Evolutionary conservation across 2,329 filamentous ascomycete species (phyloP).

Genomic region (Atkinsonella texensis): DNA sequence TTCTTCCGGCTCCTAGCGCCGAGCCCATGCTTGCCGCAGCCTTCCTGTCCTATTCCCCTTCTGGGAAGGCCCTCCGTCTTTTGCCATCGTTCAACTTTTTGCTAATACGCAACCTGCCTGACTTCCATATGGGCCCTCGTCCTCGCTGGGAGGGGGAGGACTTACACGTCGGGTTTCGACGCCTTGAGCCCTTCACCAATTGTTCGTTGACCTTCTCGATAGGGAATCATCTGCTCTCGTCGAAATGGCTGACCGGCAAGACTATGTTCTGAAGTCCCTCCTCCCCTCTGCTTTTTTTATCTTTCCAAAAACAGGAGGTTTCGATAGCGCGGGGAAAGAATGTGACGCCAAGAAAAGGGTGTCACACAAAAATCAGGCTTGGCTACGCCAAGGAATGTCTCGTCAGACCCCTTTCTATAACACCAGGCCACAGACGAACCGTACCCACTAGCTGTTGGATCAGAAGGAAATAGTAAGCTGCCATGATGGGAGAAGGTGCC

Average conservation of each 20-base stretch:
- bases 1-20: neutral
- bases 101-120: neutral
- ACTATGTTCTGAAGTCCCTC: too few relatives aligned
- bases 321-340: neutral
- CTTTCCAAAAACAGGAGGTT: neutral
- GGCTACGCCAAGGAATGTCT: too few relatives aligned
- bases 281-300: neutral
- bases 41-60: neutral
- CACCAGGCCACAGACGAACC: too few relatives aligned
- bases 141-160: neutral
- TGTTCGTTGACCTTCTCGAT: neutral
- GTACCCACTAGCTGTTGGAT: too few relatives aligned
- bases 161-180: neutral
- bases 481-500: neutral
- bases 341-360: neutral
- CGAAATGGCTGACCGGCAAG: neutral
- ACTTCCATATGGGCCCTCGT: neutral
- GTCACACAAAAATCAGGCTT: too few relatives aligned
- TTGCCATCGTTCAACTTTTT: neutral
- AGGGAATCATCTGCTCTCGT: neutral
- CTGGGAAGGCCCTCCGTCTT: neutral
- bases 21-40: neutral
- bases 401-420: too few relatives aligned
- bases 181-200: neutral
- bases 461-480: neutral